These are phyloP conservation scores for Plasmopara muralis DNA, from an alignment of 352 stramenopile species.

Conservation along the genomic window DNA sequence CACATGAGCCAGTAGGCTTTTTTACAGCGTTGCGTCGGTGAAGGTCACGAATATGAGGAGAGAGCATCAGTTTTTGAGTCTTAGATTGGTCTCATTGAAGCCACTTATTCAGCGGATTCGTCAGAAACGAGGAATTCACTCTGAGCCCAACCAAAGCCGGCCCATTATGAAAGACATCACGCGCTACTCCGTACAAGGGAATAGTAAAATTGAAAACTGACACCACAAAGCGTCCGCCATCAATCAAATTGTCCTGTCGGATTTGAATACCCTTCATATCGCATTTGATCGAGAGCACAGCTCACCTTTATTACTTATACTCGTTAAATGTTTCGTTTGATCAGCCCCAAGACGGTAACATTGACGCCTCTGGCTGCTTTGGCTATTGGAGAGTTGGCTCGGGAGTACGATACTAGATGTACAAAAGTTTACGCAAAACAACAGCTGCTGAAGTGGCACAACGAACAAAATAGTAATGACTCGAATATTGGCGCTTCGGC, in stretches of 20 bases:
- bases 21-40: no score
- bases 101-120: slow-evolving; percentile 77
- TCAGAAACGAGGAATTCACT: slow-evolving; percentile 91
- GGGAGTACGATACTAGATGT: slow-evolving; percentile 33
- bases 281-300: no score
- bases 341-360: slow-evolving; percentile 10
- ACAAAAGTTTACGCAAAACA: slow-evolving; percentile 33
- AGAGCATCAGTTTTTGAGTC: slow-evolving; percentile 19
- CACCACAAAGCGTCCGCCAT: no score
- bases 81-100: slow-evolving; percentile 83
- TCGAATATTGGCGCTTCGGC: slow-evolving; percentile 6
- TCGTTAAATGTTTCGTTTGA: slow-evolving; percentile 8
- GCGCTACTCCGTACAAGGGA: slow-evolving; percentile 16
- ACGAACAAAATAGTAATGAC: slow-evolving; percentile 1
- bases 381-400: slow-evolving; percentile 33
- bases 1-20: no score
- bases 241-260: no score
- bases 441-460: slow-evolving; percentile 26
- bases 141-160: slow-evolving; percentile 28
- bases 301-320: background rate
- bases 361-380: slow-evolving; percentile 19
- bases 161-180: slow-evolving; percentile 79
- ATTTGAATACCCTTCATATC: no score
- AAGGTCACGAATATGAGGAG: no score
- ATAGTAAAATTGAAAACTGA: background rate